phyloP scores from a whole-genome alignment of 75 land plant species.

The Pinus tabuliformis region DNA sequence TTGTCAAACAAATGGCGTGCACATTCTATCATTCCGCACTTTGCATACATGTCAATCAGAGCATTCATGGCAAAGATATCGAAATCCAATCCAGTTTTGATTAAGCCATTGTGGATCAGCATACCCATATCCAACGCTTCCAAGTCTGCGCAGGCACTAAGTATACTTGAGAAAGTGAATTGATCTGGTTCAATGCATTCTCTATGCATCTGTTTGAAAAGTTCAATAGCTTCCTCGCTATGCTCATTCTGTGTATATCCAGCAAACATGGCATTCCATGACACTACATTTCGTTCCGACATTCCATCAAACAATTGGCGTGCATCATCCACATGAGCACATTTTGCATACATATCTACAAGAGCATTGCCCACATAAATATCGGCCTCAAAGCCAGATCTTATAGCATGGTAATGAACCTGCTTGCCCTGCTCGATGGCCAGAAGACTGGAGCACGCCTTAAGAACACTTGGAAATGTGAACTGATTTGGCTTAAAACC shows the following conservation, averaged over 20 bases:
- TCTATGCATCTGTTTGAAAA: slow-evolving; percentile 20
- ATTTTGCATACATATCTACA: slow-evolving; percentile 49
- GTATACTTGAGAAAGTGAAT: slow-evolving; percentile 47
- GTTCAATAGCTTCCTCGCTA: slow-evolving; percentile 13
- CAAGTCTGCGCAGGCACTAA: slow-evolving; percentile 32
- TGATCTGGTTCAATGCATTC: slow-evolving; percentile 25
- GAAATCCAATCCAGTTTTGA: slow-evolving; percentile 23
- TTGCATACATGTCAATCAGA: slow-evolving; percentile 56
- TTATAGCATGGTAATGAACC: slow-evolving; percentile 28
- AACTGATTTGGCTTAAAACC: slow-evolving; percentile 34
- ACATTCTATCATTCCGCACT: slow-evolving; percentile 23
- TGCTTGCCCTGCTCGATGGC: slow-evolving; percentile 27
- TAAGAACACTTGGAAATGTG: slow-evolving; percentile 35
- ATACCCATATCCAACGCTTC: slow-evolving; percentile 25
- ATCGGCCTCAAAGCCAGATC: slow-evolving; percentile 21
- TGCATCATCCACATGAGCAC: slow-evolving; percentile 27
- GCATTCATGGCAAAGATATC: slow-evolving; percentile 39
- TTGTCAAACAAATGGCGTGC: slow-evolving; percentile 31
- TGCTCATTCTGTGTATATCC: slow-evolving; percentile 44
- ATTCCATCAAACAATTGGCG: slow-evolving; percentile 31
- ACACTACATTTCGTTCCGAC: slow-evolving; percentile 28
- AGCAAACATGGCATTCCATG: slow-evolving; percentile 62
- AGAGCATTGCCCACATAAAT: slow-evolving; percentile 46
- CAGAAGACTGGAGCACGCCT: slow-evolving; percentile 23
- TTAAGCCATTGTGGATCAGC: slow-evolving; percentile 36